Evolutionary conservation across 768 basidiomycete species (phyloP).

Genomic region (Tulasnella sp.): DNA sequence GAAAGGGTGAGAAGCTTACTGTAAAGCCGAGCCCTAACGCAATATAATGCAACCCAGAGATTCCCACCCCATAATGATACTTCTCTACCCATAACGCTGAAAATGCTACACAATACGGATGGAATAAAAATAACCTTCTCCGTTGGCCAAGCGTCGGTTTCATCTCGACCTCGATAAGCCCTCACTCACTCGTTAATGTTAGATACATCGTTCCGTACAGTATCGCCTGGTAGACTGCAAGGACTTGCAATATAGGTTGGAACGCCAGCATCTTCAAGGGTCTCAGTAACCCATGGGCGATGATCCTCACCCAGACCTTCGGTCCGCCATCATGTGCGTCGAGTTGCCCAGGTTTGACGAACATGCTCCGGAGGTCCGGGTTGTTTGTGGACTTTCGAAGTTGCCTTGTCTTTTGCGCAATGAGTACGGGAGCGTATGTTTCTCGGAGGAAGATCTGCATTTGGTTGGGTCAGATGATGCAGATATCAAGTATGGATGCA

Average conservation of each 20-base stretch:
- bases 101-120: slow-evolving; percentile 21
- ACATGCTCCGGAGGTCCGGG: slow-evolving; percentile 21
- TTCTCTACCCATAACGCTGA: slow-evolving; percentile 19
- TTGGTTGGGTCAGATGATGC: neutral
- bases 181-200: slow-evolving; percentile 21
- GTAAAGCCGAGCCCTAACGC: slow-evolving; percentile 55
- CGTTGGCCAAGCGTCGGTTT: neutral
- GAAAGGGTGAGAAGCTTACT: slow-evolving; percentile 29
- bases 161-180: neutral
- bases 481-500: neutral
- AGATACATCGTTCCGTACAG: slow-evolving; percentile 52
- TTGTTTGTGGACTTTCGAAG: slow-evolving; percentile 22
- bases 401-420: slow-evolving; percentile 22
- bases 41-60: slow-evolving; percentile 58
- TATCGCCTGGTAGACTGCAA: slow-evolving; percentile 59
- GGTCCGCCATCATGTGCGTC: slow-evolving; percentile 4
- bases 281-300: slow-evolving; percentile 45
- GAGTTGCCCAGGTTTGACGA: slow-evolving; percentile 21
- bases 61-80: slow-evolving; percentile 46
- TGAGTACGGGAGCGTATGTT: slow-evolving; percentile 28
- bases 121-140: slow-evolving; percentile 19
- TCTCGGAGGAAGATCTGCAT: slow-evolving; percentile 26
- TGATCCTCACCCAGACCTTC: slow-evolving; percentile 24
- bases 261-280: slow-evolving; percentile 50
- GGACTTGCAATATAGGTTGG: slow-evolving; percentile 58